A percentile compares a stretch with the other conserved stretches of the same genome.
phyloP scores from a whole-genome alignment of 2,329 filamentous ascomycete genomes.

The Diplocarpon rosae region DNA sequence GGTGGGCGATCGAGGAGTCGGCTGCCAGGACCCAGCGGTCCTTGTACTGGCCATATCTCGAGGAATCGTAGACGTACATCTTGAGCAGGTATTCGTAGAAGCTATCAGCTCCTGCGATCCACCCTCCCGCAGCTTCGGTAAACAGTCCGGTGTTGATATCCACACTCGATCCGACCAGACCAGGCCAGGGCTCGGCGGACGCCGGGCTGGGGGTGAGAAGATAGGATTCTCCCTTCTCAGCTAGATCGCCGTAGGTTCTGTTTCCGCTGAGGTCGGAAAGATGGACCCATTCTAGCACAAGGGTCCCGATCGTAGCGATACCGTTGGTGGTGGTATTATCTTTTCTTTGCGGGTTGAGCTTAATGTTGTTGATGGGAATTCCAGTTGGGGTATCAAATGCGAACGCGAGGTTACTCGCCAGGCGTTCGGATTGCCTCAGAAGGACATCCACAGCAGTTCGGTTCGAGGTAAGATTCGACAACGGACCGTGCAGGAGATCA shows the following conservation, averaged over 20 bases:
- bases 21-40: conserved; percentile 67
- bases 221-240: conserved; percentile 57
- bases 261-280: conserved; percentile 67
- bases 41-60: conserved; percentile 51
- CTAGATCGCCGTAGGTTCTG: conserved; percentile 51
- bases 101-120: conserved; percentile 66
- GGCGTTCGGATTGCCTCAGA: conserved; percentile 52
- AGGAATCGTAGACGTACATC: conserved; percentile 72
- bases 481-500: conserved; percentile 61
- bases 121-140: conserved; percentile 56
- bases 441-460: conserved; percentile 40
- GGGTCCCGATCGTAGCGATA: conserved; percentile 64
- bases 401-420: conserved; percentile 64
- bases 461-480: conserved; percentile 38
- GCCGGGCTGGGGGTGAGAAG: conserved; percentile 56
- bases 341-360: conserved; percentile 42
- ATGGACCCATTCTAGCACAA: conserved; percentile 76
- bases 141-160: conserved; percentile 56
- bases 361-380: conserved; percentile 59
- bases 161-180: conserved; percentile 60
- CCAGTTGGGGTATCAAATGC: conserved; percentile 70
- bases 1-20: conserved; percentile 61
- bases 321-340: conserved; percentile 50
- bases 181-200: conserved; percentile 60
- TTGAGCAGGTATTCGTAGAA: conserved; percentile 90